Conservation (phyloP, 1,284 basidiomycete genomes). For the Sphaerobolus stellatus region DNA sequence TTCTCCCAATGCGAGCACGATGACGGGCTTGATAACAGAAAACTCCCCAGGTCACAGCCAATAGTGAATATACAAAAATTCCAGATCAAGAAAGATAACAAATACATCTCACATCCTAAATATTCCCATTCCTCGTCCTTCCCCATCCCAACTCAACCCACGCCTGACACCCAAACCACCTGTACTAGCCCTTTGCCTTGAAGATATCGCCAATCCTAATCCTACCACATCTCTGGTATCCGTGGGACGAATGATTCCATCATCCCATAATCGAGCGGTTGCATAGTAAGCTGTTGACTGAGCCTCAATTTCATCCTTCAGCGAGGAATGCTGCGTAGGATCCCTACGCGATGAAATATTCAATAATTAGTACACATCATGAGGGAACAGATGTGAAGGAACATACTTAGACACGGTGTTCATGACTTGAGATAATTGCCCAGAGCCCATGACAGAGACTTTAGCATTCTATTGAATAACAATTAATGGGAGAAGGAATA, state of each 20-base stretch:
- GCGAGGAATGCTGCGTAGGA: conserved; percentile 66
- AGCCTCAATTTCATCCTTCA: conserved; percentile 81
- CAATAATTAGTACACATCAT: conserved; percentile 5
- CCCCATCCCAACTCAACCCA: conserved; percentile 69
- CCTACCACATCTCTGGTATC: conserved; percentile 90
- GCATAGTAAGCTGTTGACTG: conserved; percentile 88
- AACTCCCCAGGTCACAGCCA: too few relatives aligned
- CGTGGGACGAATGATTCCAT: conserved; percentile 89
- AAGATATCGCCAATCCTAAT: conserved; percentile 76
- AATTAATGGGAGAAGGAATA: conserved; percentile 4
- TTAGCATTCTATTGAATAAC: conserved; percentile 69
- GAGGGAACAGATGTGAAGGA: background rate
- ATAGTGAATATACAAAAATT: too few relatives aligned
- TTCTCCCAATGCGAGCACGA: too few relatives aligned
- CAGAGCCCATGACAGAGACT: conserved; percentile 95
- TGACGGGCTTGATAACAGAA: too few relatives aligned
- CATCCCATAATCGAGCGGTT: conserved; percentile 90
- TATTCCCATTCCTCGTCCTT: conserved; percentile 78
- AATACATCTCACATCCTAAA: conserved; percentile 97
- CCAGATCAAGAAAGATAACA: too few relatives aligned
- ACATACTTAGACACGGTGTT: conserved; percentile 78
- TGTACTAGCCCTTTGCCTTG: conserved; percentile 38
- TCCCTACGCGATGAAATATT: conserved; percentile 51
- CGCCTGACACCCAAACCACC: conserved; percentile 27
- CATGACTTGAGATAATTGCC: conserved; percentile 92